Percentiles rank a stretch among this genome's conserved stretches.
These are phyloP conservation scores for Phyllachora maydis DNA, from an alignment of 2,329 filamentous ascomycete species.

Conservation along the genomic window DNA sequence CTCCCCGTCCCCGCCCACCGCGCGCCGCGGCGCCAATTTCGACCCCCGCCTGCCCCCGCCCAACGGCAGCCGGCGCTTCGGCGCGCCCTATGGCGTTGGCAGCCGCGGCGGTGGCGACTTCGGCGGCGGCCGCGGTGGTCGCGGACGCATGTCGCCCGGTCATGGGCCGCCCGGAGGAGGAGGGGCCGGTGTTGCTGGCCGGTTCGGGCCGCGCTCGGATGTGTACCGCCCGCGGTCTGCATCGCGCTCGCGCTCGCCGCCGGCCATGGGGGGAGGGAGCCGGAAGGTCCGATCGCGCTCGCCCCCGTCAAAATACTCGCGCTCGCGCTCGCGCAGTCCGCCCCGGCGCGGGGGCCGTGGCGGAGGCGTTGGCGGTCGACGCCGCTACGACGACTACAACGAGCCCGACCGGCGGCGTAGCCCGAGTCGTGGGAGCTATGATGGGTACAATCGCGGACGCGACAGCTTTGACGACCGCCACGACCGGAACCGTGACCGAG, in stretches of 20 bases:
- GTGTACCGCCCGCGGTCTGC: slow-evolving; percentile 25
- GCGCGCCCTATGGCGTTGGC: slow-evolving; percentile 10
- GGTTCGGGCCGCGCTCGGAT: slow-evolving; percentile 24
- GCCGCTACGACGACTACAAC: slow-evolving; percentile 8
- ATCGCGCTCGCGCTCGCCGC: slow-evolving; percentile 16
- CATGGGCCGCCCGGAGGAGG: slow-evolving; percentile 13
- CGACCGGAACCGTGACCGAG: no score
- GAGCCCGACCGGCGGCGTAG: slow-evolving; percentile 18
- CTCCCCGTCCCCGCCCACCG: slow-evolving; percentile 55
- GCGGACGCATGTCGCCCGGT: slow-evolving; percentile 12
- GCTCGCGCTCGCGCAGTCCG: slow-evolving; percentile 17
- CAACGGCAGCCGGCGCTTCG: slow-evolving; percentile 6
- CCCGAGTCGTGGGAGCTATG: slow-evolving; percentile 25
- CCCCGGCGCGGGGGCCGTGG: slow-evolving; percentile 12
- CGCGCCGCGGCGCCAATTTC: slow-evolving; percentile 39
- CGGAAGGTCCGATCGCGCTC: slow-evolving; percentile 24
- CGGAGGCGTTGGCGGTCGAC: slow-evolving; percentile 9
- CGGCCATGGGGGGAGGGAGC: slow-evolving; percentile 9
- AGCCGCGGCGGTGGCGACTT: slow-evolving; percentile 10
- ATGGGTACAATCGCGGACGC: slow-evolving; percentile 18
- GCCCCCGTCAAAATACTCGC: slow-evolving; percentile 13
- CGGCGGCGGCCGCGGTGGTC: slow-evolving; percentile 2
- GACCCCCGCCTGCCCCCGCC: slow-evolving; percentile 28
- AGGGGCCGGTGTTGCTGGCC: slow-evolving; percentile 8
- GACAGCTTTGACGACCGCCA: no score